Evolutionary conservation across 768 basidiomycete species (phyloP).

Genomic region (Leccinum longicurvipes): DNA sequence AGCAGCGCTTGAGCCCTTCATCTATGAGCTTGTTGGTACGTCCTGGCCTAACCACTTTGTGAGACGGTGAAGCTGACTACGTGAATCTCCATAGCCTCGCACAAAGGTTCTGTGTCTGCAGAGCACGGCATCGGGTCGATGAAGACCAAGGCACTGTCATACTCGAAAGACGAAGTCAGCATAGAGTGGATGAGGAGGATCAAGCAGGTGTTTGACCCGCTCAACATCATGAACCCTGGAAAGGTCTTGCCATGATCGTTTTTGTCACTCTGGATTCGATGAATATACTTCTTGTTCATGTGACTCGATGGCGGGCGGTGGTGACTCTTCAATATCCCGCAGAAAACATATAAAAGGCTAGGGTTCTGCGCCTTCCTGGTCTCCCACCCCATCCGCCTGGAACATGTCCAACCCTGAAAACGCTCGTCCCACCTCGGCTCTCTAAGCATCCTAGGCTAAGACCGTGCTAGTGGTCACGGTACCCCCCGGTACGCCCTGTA

Average conservation of each 20-base stretch:
- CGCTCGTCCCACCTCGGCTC: conserved; percentile 1
- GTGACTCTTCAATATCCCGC: conserved; percentile 6
- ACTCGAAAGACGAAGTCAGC: conserved; percentile 77
- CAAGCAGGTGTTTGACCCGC: conserved; percentile 85
- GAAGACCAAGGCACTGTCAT: conserved; percentile 87
- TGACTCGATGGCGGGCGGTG: neutral
- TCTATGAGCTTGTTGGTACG: conserved; percentile 87
- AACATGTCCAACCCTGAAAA: conserved; percentile 20
- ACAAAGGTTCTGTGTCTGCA: conserved; percentile 90
- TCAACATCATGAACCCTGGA: conserved; percentile 90
- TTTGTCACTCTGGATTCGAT: neutral
- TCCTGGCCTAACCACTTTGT: neutral
- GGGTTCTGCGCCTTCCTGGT: neutral
- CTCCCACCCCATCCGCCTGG: neutral
- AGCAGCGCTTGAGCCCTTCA: conserved; percentile 86
- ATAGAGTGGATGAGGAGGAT: conserved; percentile 89
- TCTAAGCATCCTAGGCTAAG: neutral
- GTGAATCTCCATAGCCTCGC: conserved; percentile 47
- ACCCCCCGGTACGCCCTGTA: no score
- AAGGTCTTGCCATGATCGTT: conserved; percentile 53
- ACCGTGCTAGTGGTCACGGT: conserved; percentile 11
- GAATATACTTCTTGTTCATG: neutral
- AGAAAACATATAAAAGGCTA: conserved; percentile 10
- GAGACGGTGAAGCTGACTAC: neutral
- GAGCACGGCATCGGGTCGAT: conserved; percentile 97